phyloP scores from a whole-genome alignment of 1,139 yeast species.

The Hansenula sp. region DNA sequence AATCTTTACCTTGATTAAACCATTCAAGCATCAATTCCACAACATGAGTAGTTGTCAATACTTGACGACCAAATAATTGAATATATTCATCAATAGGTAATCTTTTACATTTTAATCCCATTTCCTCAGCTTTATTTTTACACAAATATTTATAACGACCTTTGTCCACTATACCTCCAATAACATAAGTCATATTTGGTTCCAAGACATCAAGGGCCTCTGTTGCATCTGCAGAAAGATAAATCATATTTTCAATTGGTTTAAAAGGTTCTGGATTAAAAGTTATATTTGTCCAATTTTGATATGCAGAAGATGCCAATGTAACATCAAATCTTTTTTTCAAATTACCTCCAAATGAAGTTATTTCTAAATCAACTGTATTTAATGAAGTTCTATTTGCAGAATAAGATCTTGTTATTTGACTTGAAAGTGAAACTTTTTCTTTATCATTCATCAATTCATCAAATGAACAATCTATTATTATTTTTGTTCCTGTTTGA shows the following conservation, averaged over 20 bases:
- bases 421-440: conserved; percentile 73
- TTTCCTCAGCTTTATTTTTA: conserved; percentile 68
- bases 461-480: conserved; percentile 88
- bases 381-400: conserved; percentile 61
- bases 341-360: conserved; percentile 65
- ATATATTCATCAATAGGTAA: conserved; percentile 88
- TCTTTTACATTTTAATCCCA: conserved; percentile 70
- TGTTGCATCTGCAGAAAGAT: conserved; percentile 85
- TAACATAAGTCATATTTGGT: conserved; percentile 69
- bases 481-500: conserved; percentile 45
- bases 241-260: conserved; percentile 45
- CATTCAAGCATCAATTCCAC: conserved; percentile 80
- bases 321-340: conserved; percentile 64
- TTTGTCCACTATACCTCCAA: conserved; percentile 96
- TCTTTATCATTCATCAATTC: conserved; percentile 82
- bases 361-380: conserved; percentile 56
- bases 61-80: conserved; percentile 78
- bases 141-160: conserved; percentile 86
- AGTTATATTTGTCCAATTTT: conserved; percentile 61
- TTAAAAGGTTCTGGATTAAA: conserved; percentile 47
- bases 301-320: conserved; percentile 49
- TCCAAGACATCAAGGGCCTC: conserved; percentile 58
- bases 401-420: conserved; percentile 78
- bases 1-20: conserved; percentile 63
- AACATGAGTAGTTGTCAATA: conserved; percentile 91